These are phyloP conservation scores for Citrus hindsii DNA, from an alignment of 345 rosid genomes.

Conservation along the genomic window DNA sequence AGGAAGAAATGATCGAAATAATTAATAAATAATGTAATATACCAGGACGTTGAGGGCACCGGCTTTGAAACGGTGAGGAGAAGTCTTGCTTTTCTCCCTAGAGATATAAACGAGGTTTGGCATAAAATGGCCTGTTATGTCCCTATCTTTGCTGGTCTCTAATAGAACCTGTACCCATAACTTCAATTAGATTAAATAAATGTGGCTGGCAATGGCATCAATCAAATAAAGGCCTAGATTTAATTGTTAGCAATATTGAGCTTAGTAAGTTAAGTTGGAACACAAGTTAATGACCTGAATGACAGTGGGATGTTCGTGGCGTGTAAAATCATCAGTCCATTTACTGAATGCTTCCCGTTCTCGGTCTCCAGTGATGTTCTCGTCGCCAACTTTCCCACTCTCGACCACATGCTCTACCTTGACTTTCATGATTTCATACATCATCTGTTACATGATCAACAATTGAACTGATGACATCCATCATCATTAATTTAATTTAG, in stretches of 20 bases:
- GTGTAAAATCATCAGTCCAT: conserved; percentile 47
- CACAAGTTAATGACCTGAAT: conserved; percentile 50
- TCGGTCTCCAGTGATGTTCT: conserved; percentile 17
- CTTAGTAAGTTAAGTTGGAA: too few species aligned
- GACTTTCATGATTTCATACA: conserved; percentile 59
- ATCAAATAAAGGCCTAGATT: not conserved
- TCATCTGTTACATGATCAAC: conserved; percentile 24
- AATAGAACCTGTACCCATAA: conserved; percentile 35
- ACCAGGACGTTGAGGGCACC: conserved; percentile 84
- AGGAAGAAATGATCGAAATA: too few species aligned
- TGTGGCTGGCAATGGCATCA: too few species aligned
- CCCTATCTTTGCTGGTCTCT: conserved; percentile 40
- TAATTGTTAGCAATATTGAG: not conserved
- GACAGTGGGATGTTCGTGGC: conserved; percentile 60
- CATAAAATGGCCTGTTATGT: conserved; percentile 30
- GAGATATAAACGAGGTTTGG: conserved; percentile 70
- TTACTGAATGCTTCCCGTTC: conserved; percentile 28
- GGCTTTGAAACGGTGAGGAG: conserved; percentile 66
- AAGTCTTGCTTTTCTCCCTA: conserved; percentile 49
- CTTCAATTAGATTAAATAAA: not conserved
- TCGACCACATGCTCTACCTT: conserved; percentile 44
- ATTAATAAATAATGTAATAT: not conserved
- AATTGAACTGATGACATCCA: not conserved
- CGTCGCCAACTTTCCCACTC: conserved; percentile 37
- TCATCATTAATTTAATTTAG: not conserved